Evolutionary conservation across 1,284 basidiomycete species (phyloP).

Genomic region (Trichosporon asahii): DNA sequence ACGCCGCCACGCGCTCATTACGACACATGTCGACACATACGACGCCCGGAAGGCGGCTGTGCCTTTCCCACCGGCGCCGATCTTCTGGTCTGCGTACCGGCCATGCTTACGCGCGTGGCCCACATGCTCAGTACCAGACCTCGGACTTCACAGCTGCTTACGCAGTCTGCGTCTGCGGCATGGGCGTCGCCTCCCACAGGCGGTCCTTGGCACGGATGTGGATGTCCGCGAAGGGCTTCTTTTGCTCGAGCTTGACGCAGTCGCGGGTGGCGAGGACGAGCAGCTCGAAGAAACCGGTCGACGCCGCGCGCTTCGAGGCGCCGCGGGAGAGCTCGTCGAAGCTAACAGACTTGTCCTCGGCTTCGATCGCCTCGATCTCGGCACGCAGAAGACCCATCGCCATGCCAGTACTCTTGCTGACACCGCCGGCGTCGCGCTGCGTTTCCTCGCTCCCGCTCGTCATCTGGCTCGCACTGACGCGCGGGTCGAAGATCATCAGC

Average conservation of each 20-base stretch:
- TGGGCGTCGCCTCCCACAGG: constrained; percentile 54
- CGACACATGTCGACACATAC: neutral
- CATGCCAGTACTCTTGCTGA: constrained; percentile 86
- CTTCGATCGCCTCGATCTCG: constrained; percentile 60
- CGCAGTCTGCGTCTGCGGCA: neutral
- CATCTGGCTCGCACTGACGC: constrained; percentile 31
- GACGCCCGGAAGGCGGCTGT: neutral
- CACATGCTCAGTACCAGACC: neutral
- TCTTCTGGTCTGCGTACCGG: neutral
- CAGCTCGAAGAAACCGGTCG: constrained; percentile 96
- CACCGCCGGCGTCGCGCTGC: constrained; percentile 53
- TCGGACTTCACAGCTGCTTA: neutral
- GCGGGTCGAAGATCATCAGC: constrained; percentile 75
- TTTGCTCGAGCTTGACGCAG: constrained; percentile 75
- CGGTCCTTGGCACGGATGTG: constrained; percentile 75
- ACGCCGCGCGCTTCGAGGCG: constrained; percentile 82
- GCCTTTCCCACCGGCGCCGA: neutral
- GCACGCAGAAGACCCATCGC: constrained; percentile 76
- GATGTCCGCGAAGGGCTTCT: constrained; percentile 76
- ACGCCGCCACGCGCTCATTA: neutral
- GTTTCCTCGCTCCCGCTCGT: neutral
- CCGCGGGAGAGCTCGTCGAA: constrained; percentile 59
- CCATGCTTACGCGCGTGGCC: neutral
- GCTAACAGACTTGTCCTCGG: constrained; percentile 61
- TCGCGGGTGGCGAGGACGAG: constrained; percentile 90